These are phyloP conservation scores for Hyphopichia pseudoburtonii DNA, from an alignment of 1,139 yeast species.

Conservation along the genomic window DNA sequence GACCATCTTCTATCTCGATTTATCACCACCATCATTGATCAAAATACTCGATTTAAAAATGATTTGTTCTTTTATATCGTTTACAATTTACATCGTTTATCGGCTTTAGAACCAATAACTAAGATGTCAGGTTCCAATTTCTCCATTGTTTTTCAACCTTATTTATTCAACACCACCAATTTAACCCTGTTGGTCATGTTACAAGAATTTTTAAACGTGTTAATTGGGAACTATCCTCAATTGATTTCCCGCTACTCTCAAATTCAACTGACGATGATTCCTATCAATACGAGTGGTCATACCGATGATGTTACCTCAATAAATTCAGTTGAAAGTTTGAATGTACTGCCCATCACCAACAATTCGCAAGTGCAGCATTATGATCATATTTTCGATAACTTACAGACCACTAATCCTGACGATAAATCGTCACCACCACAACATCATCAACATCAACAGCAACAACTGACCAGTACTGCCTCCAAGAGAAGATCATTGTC, in stretches of 20 bases:
- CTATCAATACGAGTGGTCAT: no score
- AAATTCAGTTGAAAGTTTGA: slow-evolving; percentile 1
- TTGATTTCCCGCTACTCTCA: no score
- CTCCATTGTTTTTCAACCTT: slow-evolving; percentile 19
- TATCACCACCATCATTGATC: neutral
- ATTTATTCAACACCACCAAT: slow-evolving; percentile 14
- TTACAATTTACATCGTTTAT: slow-evolving; percentile 6
- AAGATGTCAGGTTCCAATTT: slow-evolving; percentile 17
- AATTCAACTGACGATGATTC: no score
- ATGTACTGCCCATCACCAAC: neutral
- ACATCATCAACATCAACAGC: neutral
- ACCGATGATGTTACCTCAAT: neutral
- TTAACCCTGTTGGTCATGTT: slow-evolving; percentile 12
- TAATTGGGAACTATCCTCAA: slow-evolving; percentile 7
- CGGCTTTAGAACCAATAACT: slow-evolving; percentile 10
- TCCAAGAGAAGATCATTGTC: slow-evolving; percentile 8
- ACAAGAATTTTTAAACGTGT: slow-evolving; percentile 5
- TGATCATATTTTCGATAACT: neutral
- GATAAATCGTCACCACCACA: neutral
- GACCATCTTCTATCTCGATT: neutral
- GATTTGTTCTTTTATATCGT: slow-evolving; percentile 13
- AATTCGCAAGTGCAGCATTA: slow-evolving; percentile 1
- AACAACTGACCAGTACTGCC: slow-evolving; percentile 1
- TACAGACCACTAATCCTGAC: neutral
- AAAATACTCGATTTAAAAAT: slow-evolving; percentile 2